Percentiles rank a stretch among this genome's conserved stretches.
These are phyloP conservation scores for Isabelozyma gotoi DNA, from an alignment of 805 yeast species.

Conservation along the genomic window DNA sequence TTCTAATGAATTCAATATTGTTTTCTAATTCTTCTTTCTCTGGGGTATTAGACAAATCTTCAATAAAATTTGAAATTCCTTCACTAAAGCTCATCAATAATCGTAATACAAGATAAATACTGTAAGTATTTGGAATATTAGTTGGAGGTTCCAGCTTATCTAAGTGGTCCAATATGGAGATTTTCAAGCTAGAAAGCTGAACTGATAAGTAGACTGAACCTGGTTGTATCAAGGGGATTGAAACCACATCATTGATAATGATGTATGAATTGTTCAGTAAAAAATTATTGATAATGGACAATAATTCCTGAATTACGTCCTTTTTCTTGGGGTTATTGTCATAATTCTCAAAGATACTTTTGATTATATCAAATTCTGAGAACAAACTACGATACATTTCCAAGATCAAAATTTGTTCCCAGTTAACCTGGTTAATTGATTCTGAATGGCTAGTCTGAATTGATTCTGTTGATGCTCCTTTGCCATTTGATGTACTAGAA, in stretches of 20 bases:
- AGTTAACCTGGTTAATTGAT: constrained; percentile 22
- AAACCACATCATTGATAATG: constrained; percentile 14
- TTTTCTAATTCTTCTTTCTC: constrained; percentile 23
- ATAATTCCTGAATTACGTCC: constrained; percentile 57
- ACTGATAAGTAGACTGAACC: constrained; percentile 32
- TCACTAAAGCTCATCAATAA: constrained; percentile 60
- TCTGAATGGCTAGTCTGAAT: not conserved
- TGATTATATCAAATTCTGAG: constrained; percentile 52
- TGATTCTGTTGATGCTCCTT: constrained; percentile 1
- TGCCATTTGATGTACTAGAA: constrained; percentile 35
- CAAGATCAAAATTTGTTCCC: constrained; percentile 75
- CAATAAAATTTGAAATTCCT: constrained; percentile 59
- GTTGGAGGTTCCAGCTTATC: constrained; percentile 81
- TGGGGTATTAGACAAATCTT: constrained; percentile 35
- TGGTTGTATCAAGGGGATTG: constrained; percentile 11
- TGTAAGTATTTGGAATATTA: constrained; percentile 57
- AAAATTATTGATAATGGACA: constrained; percentile 29
- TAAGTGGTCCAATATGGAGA: constrained; percentile 67
- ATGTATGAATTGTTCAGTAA: constrained; percentile 18
- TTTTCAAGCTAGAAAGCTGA: constrained; percentile 46
- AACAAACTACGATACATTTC: constrained; percentile 69
- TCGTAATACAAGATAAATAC: constrained; percentile 52
- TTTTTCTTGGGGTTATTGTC: constrained; percentile 58
- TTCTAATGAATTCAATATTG: constrained; percentile 36
- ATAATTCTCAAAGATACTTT: constrained; percentile 56